Percentiles rank a stretch among this genome's conserved stretches.
phyloP scores from a whole-genome alignment of 768 basidiomycete species.

The Pleurotus salmoneostramineus region DNA sequence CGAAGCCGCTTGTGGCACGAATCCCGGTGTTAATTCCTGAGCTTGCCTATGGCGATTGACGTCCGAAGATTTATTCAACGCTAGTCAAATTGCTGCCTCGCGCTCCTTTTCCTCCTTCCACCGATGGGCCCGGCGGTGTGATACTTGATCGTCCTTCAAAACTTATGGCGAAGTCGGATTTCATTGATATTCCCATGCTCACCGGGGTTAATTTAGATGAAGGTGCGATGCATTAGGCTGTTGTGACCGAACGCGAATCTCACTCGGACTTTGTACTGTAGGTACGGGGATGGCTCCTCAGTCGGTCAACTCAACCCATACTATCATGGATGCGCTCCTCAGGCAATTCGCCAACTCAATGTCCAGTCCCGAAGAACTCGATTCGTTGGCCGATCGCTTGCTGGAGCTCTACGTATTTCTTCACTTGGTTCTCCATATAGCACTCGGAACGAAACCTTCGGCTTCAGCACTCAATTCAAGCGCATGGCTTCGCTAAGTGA shows the following conservation, averaged over 20 bases:
- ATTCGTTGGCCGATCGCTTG: constrained; percentile 19
- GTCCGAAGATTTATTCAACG: constrained; percentile 21
- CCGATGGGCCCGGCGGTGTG: constrained; percentile 36
- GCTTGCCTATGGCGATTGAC: constrained; percentile 24
- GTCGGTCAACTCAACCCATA: constrained; percentile 17
- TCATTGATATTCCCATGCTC: constrained; percentile 38
- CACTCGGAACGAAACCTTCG: constrained; percentile 44
- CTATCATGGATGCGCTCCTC: constrained; percentile 22
- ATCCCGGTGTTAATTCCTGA: constrained; percentile 20
- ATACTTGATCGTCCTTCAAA: constrained; percentile 32
- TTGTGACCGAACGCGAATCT: no score
- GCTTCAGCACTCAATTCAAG: constrained; percentile 26
- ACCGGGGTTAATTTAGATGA: constrained; percentile 40
- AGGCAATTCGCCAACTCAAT: constrained; percentile 21
- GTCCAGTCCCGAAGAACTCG: constrained; percentile 15
- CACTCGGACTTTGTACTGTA: constrained; percentile 8
- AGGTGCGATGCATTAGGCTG: constrained; percentile 19
- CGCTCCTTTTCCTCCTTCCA: constrained; percentile 27
- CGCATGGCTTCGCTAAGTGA: constrained; percentile 20
- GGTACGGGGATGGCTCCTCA: constrained; percentile 30
- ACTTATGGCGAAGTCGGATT: constrained; percentile 25
- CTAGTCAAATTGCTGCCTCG: constrained; percentile 16
- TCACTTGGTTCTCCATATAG: constrained; percentile 40
- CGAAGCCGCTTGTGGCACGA: constrained; percentile 20
- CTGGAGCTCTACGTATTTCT: constrained; percentile 35